Base-by-base conservation (phyloP, 306 rosid genomes). In the Fragaria vesca region DNA sequence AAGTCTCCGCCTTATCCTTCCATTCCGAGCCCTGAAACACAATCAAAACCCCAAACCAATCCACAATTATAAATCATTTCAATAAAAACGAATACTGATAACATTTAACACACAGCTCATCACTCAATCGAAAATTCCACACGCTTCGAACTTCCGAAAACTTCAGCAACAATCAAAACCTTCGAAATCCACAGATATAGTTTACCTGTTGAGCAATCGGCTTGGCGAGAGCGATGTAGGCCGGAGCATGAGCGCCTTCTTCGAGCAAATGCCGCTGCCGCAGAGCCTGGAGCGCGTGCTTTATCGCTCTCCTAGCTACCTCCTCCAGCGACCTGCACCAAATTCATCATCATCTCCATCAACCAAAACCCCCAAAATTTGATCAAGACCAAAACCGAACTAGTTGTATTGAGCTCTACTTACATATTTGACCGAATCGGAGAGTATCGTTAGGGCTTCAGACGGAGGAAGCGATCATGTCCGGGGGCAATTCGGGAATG, bases 211-310 rank as follows among this genome's bases (percentile, higher is more conserved):
- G 85, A 70, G 34, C 78, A 57, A 96, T 77, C 3, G 99, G 98
- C 75, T 86, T 83, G 18, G 91, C 88, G 61, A 96, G 93, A 50
- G 99, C 98, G 36, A 80, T 80, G 71, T 88, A 73, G 54, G 96
- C 94, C 2, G 98, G 98, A 83, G 87, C 88, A 86, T 96, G 99
- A 80, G 99, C 99, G 2, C 93, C 97, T 96, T 96, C 99, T 85
- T 96, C 99, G 15, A 85, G 74, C 80, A 93, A 87, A 89, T 96
- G 99, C 76, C 99, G 96, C 74, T 88, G 87, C 75, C 93, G 86
- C 40, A 93, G 89, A 75, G 98, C 86, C 85, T 85, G 91, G 83
- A 93, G 79, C 34, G 99, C 98, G 77, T 93, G 91, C 76, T 81
- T 84, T 68, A 96, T 93, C 46, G 99, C 96, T 18, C 83, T 83